Evolutionary conservation across 2,329 filamentous ascomycete genomes (phyloP).

Genomic region (Neonectria coccinea): DNA sequence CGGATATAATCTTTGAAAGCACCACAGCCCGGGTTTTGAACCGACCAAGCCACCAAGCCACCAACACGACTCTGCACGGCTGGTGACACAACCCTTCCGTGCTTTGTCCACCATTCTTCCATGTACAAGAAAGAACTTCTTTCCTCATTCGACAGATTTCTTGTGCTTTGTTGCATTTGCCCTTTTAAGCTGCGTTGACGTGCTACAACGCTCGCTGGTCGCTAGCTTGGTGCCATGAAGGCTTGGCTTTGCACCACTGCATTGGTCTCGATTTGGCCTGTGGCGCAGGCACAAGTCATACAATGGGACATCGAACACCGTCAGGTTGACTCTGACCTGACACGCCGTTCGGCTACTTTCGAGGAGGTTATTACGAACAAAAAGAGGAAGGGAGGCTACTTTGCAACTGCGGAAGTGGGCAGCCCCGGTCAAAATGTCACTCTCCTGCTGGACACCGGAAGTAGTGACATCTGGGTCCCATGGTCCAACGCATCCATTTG

Average conservation of each 20-base stretch:
- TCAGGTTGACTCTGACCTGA: constrained; percentile 46
- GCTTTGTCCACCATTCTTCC: constrained; percentile 1
- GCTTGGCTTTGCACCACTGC: constrained; percentile 34
- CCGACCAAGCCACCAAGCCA: constrained; percentile 11
- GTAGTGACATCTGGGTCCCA: constrained; percentile 73
- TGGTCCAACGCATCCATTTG: constrained; percentile 55
- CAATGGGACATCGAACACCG: constrained; percentile 62
- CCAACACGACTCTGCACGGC: constrained; percentile 7
- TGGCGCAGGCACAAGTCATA: constrained; percentile 52
- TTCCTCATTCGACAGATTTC: background rate
- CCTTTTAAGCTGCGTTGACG: constrained; percentile 9
- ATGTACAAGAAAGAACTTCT: constrained; percentile 11
- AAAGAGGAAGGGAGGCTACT: constrained; percentile 62
- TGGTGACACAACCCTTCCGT: constrained; percentile 1
- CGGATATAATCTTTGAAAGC: constrained; percentile 12
- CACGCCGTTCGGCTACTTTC: constrained; percentile 55
- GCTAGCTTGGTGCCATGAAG: constrained; percentile 41
- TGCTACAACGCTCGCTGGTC: constrained; percentile 1
- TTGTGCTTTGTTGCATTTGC: background rate
- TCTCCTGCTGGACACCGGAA: constrained; percentile 73
- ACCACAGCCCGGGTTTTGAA: background rate
- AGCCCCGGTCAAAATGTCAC: constrained; percentile 67
- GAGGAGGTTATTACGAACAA: constrained; percentile 60
- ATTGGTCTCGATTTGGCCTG: constrained; percentile 40
- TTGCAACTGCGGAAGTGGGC: constrained; percentile 67